Evolutionary conservation across 176 grass and related monocot species (phyloP), one percentile per base, ranked within the genome.

Genomic region (Lolium perenne): DNA sequence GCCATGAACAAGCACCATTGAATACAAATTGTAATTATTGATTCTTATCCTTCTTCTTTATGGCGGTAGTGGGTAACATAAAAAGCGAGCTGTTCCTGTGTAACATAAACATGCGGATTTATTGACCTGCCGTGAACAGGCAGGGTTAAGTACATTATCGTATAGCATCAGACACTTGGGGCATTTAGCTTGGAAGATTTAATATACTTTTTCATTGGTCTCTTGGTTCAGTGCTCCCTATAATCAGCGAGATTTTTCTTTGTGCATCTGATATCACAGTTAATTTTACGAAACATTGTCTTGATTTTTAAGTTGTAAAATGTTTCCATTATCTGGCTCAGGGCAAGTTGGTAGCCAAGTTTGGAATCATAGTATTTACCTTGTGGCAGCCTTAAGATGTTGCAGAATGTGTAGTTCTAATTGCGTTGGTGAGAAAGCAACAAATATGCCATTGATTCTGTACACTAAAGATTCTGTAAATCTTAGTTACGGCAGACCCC

Each of bases 141-240:
- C 54, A n/a, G 22, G 12, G 35, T 45, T 70, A 43, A 71, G 12
- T 82, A 70, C 4, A 57, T 82, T 25, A 8, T 71, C 38, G 0
- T 21, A 5, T 8, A 38, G 61, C 35, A 38, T 51, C 9, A 7
- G 53, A 8, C 14, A 51, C 78, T 22, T 67, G 17, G 32, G 5
- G 32, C 54, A 55, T 80, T 86, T 80, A 48, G 79, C 80, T 80
- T 77, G 10, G 29, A 61, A 87, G 35, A 5, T 87, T 51, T 9
- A 16, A 10, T 77, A 38, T 79, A 10, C 43, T 87, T 46, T 41
- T 76, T 71, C 5, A 4, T 68, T 62, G 61, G 13, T 55, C 69
- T 83, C 35, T 45, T 87, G 4, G 48, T 62, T 87, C 40, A 7
- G 6, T 2, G 38, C 11, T 48, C 6, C 12, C 57, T 48, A 2